Conservation (phyloP, 2,329 filamentous ascomycete genomes). For the Cladosporium sp. region DNA sequence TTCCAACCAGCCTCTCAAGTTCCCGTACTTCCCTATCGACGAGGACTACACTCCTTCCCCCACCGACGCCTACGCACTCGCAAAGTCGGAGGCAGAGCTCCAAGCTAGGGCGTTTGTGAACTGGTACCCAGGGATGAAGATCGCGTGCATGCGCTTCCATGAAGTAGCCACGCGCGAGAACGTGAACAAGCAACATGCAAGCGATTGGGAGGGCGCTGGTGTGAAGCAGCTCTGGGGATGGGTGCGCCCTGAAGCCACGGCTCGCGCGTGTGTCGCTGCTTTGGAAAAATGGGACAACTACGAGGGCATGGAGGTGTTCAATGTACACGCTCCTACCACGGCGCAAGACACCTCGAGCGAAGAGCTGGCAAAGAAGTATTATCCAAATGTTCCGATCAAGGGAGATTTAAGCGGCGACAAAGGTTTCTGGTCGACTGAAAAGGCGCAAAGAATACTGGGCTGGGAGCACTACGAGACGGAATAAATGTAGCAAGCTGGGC, state of each 20-base stretch:
- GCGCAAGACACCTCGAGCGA: slow-evolving; percentile 29
- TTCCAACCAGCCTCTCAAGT: slow-evolving; percentile 39
- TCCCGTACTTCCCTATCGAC: slow-evolving; percentile 44
- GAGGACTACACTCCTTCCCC: slow-evolving; percentile 39
- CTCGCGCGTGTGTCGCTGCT: slow-evolving; percentile 40
- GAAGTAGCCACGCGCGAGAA: slow-evolving; percentile 38
- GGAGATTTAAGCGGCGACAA: slow-evolving; percentile 29
- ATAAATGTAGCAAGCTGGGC: slow-evolving; percentile 8
- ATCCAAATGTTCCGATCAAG: slow-evolving; percentile 31
- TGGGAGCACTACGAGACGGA: slow-evolving; percentile 35
- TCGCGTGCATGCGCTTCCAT: slow-evolving; percentile 44
- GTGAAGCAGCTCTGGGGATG: slow-evolving; percentile 44
- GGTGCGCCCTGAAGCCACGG: slow-evolving; percentile 41
- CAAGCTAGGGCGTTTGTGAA: slow-evolving; percentile 40
- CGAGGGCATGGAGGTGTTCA: slow-evolving; percentile 41
- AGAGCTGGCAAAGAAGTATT: slow-evolving; percentile 34
- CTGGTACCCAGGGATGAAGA: slow-evolving; percentile 44
- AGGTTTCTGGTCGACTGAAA: slow-evolving; percentile 33
- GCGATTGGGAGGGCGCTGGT: slow-evolving; percentile 39
- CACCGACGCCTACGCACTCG: slow-evolving; percentile 42
- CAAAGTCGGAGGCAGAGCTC: slow-evolving; percentile 42
- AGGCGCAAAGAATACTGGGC: slow-evolving; percentile 31
- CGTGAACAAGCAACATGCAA: slow-evolving; percentile 38
- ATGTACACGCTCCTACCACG: slow-evolving; percentile 40
- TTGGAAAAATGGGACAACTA: slow-evolving; percentile 39